Conservation (phyloP, 2,329 filamentous ascomycete genomes). For the Aureobasidium sp. region DNA sequence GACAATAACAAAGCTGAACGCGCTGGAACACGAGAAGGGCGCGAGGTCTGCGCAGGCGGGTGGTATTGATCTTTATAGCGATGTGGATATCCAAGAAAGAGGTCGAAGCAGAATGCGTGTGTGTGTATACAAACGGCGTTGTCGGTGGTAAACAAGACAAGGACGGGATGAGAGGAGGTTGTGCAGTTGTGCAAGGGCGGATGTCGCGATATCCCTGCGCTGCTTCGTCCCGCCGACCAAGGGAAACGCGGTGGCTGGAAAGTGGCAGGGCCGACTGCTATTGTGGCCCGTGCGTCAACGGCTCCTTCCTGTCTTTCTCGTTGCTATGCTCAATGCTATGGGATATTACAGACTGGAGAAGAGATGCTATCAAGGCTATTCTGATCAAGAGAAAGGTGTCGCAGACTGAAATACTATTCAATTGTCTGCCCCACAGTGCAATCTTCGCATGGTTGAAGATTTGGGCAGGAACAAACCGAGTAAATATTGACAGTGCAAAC, state of each 20-base stretch:
- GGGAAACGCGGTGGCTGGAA: neutral
- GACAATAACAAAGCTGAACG: neutral
- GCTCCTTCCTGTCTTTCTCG: neutral
- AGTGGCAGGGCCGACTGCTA: neutral
- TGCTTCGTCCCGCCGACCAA: neutral
- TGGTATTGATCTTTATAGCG: neutral
- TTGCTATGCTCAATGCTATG: neutral
- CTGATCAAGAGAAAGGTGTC: too few species aligned
- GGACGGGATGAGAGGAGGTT: neutral
- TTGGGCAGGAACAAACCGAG: neutral
- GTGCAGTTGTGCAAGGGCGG: constrained; percentile 11
- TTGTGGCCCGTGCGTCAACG: neutral
- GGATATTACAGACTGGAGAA: too few species aligned
- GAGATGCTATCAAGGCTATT: too few species aligned
- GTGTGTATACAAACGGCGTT: neutral
- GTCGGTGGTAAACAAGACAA: neutral
- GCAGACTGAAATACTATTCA: too few species aligned
- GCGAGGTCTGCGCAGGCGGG: neutral
- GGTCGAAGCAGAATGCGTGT: neutral
- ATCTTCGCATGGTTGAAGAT: too few species aligned
- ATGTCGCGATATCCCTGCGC: neutral
- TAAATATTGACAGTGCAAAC: constrained; percentile 9
- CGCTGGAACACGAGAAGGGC: constrained; percentile 2
- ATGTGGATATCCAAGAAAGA: neutral
- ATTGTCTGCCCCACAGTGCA: neutral